phyloP scores from a whole-genome alignment of 2,329 filamentous ascomycete species.

The Cordyceps tenuipes region DNA sequence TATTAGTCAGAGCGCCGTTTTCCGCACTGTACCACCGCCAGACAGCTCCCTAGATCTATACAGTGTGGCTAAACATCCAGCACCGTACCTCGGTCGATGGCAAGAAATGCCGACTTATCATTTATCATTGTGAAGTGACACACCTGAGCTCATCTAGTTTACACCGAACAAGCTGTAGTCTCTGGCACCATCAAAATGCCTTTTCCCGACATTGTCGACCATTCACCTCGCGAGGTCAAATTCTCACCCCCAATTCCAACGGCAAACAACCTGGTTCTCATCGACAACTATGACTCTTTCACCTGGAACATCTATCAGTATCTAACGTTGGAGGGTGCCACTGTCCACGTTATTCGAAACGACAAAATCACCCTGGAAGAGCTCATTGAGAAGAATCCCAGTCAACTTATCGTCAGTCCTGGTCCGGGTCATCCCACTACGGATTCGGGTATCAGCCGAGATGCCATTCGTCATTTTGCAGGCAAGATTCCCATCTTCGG shows the following conservation, averaged over 20 bases:
- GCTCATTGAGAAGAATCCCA: slow-evolving; percentile 74
- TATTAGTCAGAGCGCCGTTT: not conserved
- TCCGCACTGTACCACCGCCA: not conserved
- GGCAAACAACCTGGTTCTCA: slow-evolving; percentile 85
- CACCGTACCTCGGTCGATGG: not conserved
- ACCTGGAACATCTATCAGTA: slow-evolving; percentile 99
- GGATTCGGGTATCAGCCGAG: slow-evolving; percentile 89
- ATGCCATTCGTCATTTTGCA: slow-evolving; percentile 81
- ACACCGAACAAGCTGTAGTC: not conserved
- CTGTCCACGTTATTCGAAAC: slow-evolving; percentile 82
- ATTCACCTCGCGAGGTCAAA: slow-evolving; percentile 79
- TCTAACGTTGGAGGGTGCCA: slow-evolving; percentile 88
- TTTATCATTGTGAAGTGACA: not conserved
- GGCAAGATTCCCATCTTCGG: slow-evolving; percentile 93
- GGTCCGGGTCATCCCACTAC: slow-evolving; percentile 87
- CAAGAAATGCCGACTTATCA: not conserved
- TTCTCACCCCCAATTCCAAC: slow-evolving; percentile 64
- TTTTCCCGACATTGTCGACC: slow-evolving; percentile 52
- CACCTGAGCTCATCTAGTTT: not conserved
- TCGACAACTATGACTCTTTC: slow-evolving; percentile 99
- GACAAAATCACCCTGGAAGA: slow-evolving; percentile 84
- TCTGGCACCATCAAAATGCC: slow-evolving; percentile 33
- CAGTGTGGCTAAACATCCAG: not conserved
- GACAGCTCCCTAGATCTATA: not conserved
- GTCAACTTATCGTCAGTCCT: slow-evolving; percentile 89